Evolutionary conservation across 2,329 filamentous ascomycete genomes (phyloP), one percentile per base, ranked within the genome.

Genomic region (Venturia pyrina): DNA sequence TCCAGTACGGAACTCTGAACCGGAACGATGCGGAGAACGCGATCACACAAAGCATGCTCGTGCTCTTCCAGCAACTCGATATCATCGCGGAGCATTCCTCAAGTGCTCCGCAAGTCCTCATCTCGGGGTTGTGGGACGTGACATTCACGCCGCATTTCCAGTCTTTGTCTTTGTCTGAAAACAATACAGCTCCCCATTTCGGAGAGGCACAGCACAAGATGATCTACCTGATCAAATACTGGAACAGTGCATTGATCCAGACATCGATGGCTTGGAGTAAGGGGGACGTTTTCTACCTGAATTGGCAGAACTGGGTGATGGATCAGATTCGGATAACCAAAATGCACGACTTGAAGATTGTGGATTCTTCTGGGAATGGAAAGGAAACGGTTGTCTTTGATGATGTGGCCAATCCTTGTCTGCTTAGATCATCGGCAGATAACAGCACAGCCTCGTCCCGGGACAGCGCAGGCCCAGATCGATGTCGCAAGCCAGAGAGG

Each of bases 81-180:
- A 53, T 72, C 13, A 69, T 77, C 19, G 74, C 72, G 37, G 69
- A 71, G 60, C 69, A 75, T 61, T 68, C 70, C 41, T 61, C 65
- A 40, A 64, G 62, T 7, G 70, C 71, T 28, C 68, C 73, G 40
- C 71, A 72, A 63, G 69, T 76, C 48, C 68, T 76, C 34, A 67
- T 74, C 62, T 72, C 74, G 50, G 71, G 70, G 41, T 66, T 76
- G 59, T 66, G 74, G 63, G 75, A 77, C 68, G 69, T 74, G 43
- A 74, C 73, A 21, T 76, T 76, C 66, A 67, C 76, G 50, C 75
- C 75, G 63, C 70, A 69, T 62, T 76, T 75, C 65, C 70, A 73
- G 44, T 67, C 65, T 59, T 70, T 43, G 50, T 67, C 64, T 53
- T 70, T 21, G 28, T 43, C 32, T 15, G 70, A 68, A 59, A 72